Conservation (phyloP, 2,329 filamentous ascomycete species). For the Fusarium verticillioides region DNA sequence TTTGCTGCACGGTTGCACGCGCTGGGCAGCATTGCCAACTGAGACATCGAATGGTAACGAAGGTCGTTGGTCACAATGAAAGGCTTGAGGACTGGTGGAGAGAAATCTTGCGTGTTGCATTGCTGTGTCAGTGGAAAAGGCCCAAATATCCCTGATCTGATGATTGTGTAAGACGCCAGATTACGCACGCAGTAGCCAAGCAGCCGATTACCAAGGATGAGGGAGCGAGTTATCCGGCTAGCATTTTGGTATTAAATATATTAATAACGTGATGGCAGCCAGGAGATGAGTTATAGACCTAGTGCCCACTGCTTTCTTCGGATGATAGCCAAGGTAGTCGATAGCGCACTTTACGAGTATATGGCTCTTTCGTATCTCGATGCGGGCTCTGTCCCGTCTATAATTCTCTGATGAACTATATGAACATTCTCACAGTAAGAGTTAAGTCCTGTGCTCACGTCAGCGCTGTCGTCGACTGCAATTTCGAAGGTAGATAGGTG, state of each 20-base stretch:
- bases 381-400: fast-evolving
- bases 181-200: not conserved
- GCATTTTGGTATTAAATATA: too few relatives aligned
- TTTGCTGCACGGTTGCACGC: not conserved
- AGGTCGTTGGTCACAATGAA: fast-evolving
- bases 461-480: not conserved
- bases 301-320: fast-evolving
- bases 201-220: fast-evolving
- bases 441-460: not conserved
- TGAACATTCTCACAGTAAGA: too few relatives aligned
- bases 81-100: not conserved
- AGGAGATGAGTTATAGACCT: fast-evolving
- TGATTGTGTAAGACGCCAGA: not conserved
- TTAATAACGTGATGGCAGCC: not conserved
- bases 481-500: not conserved
- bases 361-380: not conserved
- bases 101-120: fast-evolving
- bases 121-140: fast-evolving
- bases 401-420: fast-evolving
- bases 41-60: fast-evolving
- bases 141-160: not conserved
- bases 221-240: too few relatives aligned
- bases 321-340: not conserved
- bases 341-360: not conserved
- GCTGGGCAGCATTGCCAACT: fast-evolving